A percentile compares a stretch with the other conserved stretches of the same genome.
phyloP scores from a whole-genome alignment of 352 stramenopile genomes.

The Pythium insidiosum region DNA sequence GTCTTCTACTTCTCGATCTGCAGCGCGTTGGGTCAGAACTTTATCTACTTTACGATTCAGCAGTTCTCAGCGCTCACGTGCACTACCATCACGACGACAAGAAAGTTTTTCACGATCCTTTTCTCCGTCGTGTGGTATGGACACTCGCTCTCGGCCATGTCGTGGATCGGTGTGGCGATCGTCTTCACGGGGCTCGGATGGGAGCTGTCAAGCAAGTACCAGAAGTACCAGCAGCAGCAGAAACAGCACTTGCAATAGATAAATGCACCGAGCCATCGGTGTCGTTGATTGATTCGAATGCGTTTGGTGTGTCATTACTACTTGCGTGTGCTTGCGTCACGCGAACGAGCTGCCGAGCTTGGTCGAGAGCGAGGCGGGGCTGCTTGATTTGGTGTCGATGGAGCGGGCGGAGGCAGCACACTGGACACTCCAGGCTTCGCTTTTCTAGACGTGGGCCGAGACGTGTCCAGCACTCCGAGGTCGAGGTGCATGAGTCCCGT shows the following conservation, averaged over 20 bases:
- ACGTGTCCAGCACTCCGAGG: constrained; percentile 34
- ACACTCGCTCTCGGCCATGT: constrained; percentile 87
- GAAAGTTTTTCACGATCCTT: constrained; percentile 99
- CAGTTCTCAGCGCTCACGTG: constrained; percentile 97
- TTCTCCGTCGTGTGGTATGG: constrained; percentile 96
- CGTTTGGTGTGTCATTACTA: too few species aligned
- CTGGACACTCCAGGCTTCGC: constrained; percentile 11
- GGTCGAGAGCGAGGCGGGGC: constrained; percentile 24
- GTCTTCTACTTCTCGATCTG: constrained; percentile 94
- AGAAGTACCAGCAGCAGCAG: constrained; percentile 69
- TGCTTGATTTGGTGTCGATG: not conserved
- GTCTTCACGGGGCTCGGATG: constrained; percentile 88
- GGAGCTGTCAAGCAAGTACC: constrained; percentile 82
- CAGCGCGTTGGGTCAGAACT: constrained; percentile 96
- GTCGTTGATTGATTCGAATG: too few species aligned
- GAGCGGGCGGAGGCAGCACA: not conserved
- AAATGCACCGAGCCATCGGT: too few species aligned
- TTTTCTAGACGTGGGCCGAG: constrained; percentile 19
- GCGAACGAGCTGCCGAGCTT: constrained; percentile 27
- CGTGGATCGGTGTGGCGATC: constrained; percentile 87
- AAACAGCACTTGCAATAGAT: constrained; percentile 17
- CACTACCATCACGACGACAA: constrained; percentile 99
- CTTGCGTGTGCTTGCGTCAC: too few species aligned
- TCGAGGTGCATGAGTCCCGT: constrained; percentile 82
- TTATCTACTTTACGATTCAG: constrained; percentile 99